Evolutionary conservation across 2,329 filamentous ascomycete species (phyloP), one percentile per base, ranked within the genome.

Genomic region (Helicocarpus griseus): DNA sequence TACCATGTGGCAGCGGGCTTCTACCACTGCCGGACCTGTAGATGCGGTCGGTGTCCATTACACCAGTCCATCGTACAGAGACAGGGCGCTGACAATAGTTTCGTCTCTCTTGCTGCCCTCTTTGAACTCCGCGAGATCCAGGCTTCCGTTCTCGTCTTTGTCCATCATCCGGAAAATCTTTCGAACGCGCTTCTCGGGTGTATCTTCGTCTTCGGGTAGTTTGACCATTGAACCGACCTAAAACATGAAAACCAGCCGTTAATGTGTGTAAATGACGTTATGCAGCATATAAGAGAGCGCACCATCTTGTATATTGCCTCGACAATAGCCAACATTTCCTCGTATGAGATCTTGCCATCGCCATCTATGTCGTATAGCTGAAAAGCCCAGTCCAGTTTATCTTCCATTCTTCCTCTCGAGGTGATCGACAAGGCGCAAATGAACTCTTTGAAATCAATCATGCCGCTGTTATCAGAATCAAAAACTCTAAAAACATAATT

Each of bases 91-190:
- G 53, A 98, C 93, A 66, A 98, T 98, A 8, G 93, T 98, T 76
- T 97, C 91, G 72, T 98, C 93, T 54, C 90, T 87, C 77, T 97
- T 96, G 76, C 89, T 95, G 60, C 93, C 93, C 74, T 98, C 93
- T 75, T 97, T 97, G 78, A 98, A 98, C 70, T 98, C 93, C 55
- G 90, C 86, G 80, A 96, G 91, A 69, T 97, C 91, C 62, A 98
- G 75, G 65, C 87, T 94, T 61, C 91, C 93, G 67, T 97, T 97
- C 75, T 97, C 91, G 69, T 98, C 93, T 79, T 98, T 98, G 77
- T 98, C 93, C 93, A 98, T 98, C 93, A 97, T 97, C 64, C 86
- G 80, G 78, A 98, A 98, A 70, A 98, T 97, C 78, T 98, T 98
- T 72, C 79, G 83, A 57, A 98, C 93, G 58, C 93, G 86, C 77